phyloP scores from a whole-genome alignment of 129 eudicot species.

The Tanacetum coccineum region DNA sequence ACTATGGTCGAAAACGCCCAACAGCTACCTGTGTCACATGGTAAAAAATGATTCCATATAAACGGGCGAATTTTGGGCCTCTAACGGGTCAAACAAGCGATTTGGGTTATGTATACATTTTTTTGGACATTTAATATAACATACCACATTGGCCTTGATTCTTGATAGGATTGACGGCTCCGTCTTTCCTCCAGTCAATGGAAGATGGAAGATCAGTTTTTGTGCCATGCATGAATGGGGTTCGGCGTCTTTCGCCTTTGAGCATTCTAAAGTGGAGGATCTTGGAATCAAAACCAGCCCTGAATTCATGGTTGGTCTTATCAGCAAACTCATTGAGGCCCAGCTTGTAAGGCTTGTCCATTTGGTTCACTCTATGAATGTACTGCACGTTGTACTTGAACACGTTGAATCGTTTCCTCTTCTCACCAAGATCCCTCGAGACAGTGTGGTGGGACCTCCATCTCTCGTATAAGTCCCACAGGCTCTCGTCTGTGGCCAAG shows the following conservation, averaged over 20 bases:
- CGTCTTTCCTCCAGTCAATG: constrained; percentile 74
- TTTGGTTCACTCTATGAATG: constrained; percentile 63
- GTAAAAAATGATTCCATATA: background rate
- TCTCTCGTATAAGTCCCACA: constrained; percentile 72
- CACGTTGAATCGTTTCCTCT: constrained; percentile 68
- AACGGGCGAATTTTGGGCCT: too few species aligned
- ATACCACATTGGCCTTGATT: constrained; percentile 82
- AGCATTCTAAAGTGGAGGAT: constrained; percentile 60
- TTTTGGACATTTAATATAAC: background rate
- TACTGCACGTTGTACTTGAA: constrained; percentile 65
- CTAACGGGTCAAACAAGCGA: too few species aligned
- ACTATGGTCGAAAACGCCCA: constrained; percentile 93
- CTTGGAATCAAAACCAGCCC: constrained; percentile 53
- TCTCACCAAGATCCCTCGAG: constrained; percentile 60
- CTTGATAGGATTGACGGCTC: constrained; percentile 82
- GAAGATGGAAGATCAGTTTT: constrained; percentile 49
- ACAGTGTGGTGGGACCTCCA: constrained; percentile 88
- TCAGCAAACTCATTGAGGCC: constrained; percentile 78
- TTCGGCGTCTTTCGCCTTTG: constrained; percentile 37
- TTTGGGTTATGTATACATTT: too few species aligned
- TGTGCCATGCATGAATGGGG: constrained; percentile 61
- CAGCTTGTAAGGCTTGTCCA: constrained; percentile 87
- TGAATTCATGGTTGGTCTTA: constrained; percentile 75
- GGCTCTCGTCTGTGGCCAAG: constrained; percentile 57
- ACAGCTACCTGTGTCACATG: constrained; percentile 57